Evolutionary conservation across 164 flowering plant species (phyloP), one percentile per base, ranked within the genome.

Genomic region (Stephania yunnanensis): DNA sequence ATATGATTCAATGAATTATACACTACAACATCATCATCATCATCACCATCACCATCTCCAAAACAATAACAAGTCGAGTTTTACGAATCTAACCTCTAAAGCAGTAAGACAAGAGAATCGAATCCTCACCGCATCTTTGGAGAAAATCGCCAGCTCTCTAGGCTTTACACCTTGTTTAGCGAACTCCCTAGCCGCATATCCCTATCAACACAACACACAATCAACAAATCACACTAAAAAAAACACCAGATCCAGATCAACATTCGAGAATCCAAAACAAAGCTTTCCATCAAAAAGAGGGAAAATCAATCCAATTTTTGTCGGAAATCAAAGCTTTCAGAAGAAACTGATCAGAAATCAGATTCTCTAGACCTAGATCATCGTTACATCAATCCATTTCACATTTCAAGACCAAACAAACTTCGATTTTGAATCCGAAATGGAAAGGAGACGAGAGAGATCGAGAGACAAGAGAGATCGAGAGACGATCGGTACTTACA

Each of bases 101-200:
- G 36, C 7, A 58, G 52, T 30, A 65, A 42, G 1, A 55, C 52
- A 46, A n/a, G 30, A 46, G 58, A 10, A 22, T 6, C 1, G 46
- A 73, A 81, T 77, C 50, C 89, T 45, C 88, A 94, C 99, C 84
- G 95, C 92, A 80, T 95, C 99, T 73, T 92, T 93, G 76, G 98
- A 92, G 70, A 95, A 92, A 72, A 95, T 82, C 61, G 98, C 99
- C 31, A 95, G 86, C 80, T 95, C 94, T 0, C 96, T 95, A 0
- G 94, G 89, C 66, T 85, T 79, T 68, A 92, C 82, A 42, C 98
- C 97, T 31, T 82, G 93, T 75, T 88, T 91, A 71, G 84, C 86
- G 82, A 95, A 95, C 79, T 93, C 97, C 83, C 92, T 91, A 15
- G 99, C 99, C 55, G 99, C 99, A 90, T 95, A 95, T 69, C 99